Evolutionary conservation across 75 land plant genomes (phyloP).

Genomic region (Pinus albicaulis): DNA sequence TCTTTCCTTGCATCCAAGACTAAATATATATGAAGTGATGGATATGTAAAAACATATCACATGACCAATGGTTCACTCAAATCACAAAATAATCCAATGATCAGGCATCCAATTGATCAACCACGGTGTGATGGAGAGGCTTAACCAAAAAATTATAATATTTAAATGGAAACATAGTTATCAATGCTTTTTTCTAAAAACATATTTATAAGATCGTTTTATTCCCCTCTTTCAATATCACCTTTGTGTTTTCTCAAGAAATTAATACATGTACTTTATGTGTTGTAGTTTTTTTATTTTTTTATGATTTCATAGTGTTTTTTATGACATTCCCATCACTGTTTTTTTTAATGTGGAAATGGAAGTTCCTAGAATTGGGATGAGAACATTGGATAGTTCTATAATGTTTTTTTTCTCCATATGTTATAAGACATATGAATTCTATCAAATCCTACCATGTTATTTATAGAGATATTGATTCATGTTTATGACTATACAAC

Average conservation of each 20-base stretch:
- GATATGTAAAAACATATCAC: too few species aligned
- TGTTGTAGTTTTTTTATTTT: neutral
- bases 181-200: neutral
- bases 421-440: neutral
- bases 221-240: neutral
- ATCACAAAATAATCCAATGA: too few species aligned
- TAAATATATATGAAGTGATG: too few species aligned
- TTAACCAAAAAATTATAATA: neutral
- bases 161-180: neutral
- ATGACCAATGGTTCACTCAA: too few species aligned
- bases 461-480: neutral
- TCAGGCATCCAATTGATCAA: too few species aligned
- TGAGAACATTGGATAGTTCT: neutral
- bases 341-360: neutral
- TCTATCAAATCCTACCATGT: neutral
- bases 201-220: neutral
- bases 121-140: too few species aligned
- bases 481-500: neutral
- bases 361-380: neutral
- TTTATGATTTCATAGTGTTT: neutral
- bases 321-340: neutral
- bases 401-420: neutral
- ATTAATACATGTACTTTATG: neutral
- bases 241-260: neutral
- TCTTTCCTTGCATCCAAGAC: too few species aligned